A percentile compares a stretch with the other conserved stretches of the same genome.
Conservation (phyloP, 1,139 yeast species). For the Geotrichum bryndzae region DNA sequence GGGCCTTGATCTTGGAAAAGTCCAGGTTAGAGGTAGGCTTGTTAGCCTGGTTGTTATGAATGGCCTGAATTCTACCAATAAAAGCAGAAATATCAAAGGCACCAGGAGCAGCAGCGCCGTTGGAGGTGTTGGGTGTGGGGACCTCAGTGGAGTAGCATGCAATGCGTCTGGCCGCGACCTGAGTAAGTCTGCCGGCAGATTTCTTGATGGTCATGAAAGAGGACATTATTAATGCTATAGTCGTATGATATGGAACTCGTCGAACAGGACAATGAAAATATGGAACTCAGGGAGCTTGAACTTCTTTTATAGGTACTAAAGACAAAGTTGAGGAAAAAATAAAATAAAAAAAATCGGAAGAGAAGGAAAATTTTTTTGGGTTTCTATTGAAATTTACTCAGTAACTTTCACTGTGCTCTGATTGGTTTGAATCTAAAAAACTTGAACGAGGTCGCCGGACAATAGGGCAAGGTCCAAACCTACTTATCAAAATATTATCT, state of each 20-base stretch:
- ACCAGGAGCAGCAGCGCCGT: not conserved
- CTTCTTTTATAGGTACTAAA: not conserved
- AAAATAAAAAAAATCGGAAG: not conserved
- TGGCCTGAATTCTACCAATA: constrained; percentile 29
- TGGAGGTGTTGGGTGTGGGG: constrained; percentile 5
- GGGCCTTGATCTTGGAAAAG: constrained; percentile 1
- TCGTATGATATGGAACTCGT: not conserved
- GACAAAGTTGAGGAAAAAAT: not conserved
- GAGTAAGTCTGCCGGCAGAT: not conserved
- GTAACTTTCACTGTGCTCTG: not conserved
- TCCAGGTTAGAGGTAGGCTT: constrained; percentile 9
- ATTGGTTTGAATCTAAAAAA: not conserved
- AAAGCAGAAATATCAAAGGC: constrained; percentile 27
- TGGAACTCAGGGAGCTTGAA: not conserved
- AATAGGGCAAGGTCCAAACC: not conserved
- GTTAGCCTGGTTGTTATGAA: constrained; percentile 25
- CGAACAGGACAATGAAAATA: not conserved
- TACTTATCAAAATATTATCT: too few relatives aligned
- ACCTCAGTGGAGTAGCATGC: constrained; percentile 15
- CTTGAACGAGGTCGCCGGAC: not conserved
- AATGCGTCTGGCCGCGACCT: constrained; percentile 3
- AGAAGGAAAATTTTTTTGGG: not conserved
- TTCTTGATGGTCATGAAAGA: not conserved
- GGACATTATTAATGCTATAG: not conserved
- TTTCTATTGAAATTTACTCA: not conserved